Conservation (phyloP, 768 basidiomycete genomes). For the Cystofilobasidium bisporidii region DNA sequence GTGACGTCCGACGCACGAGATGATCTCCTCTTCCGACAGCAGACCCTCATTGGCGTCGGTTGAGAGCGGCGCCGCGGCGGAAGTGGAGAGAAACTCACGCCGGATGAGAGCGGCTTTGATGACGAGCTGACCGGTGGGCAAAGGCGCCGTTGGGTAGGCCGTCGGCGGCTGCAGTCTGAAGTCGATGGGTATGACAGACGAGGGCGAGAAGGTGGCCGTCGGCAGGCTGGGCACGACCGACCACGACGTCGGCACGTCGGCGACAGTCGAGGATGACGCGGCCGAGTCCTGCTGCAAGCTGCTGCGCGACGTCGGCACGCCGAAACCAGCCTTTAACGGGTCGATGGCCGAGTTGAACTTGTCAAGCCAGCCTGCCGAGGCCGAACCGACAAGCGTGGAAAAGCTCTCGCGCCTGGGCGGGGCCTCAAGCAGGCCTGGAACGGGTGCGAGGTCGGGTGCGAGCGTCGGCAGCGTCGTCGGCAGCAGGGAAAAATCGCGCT, state of each 20-base stretch:
- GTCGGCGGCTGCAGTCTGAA: conserved; percentile 8
- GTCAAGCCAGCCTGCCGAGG: neutral
- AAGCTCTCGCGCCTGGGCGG: neutral
- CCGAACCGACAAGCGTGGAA: neutral
- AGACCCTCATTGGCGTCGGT: conserved; percentile 18
- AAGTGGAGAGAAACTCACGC: conserved; percentile 22
- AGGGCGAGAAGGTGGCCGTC: conserved; percentile 26
- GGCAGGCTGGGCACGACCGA: conserved; percentile 18
- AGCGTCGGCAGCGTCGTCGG: conserved; percentile 22
- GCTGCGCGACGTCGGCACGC: neutral
- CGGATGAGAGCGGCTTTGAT: conserved; percentile 18
- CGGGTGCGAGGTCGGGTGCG: conserved; percentile 8
- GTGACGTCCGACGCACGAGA: conserved; percentile 6
- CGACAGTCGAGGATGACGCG: neutral
- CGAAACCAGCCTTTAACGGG: conserved; percentile 10
- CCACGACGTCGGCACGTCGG: conserved; percentile 6
- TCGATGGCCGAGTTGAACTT: conserved; percentile 9
- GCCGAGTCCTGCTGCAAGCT: neutral
- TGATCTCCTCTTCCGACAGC: conserved; percentile 22
- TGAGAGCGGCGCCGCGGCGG: conserved; percentile 1
- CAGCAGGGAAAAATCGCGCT: conserved; percentile 15
- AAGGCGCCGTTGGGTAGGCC: neutral
- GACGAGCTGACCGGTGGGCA: conserved; percentile 11
- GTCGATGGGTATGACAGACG: conserved; percentile 26
- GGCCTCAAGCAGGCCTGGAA: conserved; percentile 19